Base-by-base conservation (phyloP, 148 eudicot species). In the Rhododendron griersonianum region DNA sequence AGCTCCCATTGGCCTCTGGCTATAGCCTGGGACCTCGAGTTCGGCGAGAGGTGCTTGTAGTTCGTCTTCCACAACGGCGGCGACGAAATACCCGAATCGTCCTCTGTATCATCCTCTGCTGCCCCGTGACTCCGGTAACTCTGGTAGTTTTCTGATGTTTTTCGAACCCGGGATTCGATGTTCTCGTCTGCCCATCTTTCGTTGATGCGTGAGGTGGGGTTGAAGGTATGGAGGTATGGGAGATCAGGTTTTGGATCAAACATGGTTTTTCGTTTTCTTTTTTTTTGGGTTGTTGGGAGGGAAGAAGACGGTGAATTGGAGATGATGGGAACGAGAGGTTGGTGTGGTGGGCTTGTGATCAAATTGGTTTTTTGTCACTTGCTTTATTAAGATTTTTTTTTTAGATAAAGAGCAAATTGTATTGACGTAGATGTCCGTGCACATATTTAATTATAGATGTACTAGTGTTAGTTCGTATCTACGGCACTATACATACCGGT, bases 1-100 rank as follows among this genome's bases (percentile, higher is more conserved):
- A 95, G 87, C 90, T 95, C 98, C 87, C 84, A 85, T 50, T 95
- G 90, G 11, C 97, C 98, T 65, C 89, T 92, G 41, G 95, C 98
- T 6, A 95, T 93, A 15, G 95, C 97, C 76, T 91, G 92, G 83
- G 92, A 69, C 78, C 92, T 88, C 0, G 95, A 89, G 55, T 76
- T 87, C 23, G 95, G 94, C 0, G 96, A 91, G 63, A 93, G 78
- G 48, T 81, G 4, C 57, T 87, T 85, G 76, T 84, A 82, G 21
- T 83, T 81, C 28, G 59, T 87, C 18, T 89, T 89, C 98, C 98
- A 94, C 75, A 95, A 61, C 33, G 96, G 97, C 6, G 98, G 98
- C 45, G 98, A 91, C 11, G 88, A 88, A 23, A 25, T 86, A 78
- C 88, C 93, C 0, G 93, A 90, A 2, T 93, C 92, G 44, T 92